Evolutionary conservation across 164 flowering plant species (phyloP).

Genomic region (Piper longum): DNA sequence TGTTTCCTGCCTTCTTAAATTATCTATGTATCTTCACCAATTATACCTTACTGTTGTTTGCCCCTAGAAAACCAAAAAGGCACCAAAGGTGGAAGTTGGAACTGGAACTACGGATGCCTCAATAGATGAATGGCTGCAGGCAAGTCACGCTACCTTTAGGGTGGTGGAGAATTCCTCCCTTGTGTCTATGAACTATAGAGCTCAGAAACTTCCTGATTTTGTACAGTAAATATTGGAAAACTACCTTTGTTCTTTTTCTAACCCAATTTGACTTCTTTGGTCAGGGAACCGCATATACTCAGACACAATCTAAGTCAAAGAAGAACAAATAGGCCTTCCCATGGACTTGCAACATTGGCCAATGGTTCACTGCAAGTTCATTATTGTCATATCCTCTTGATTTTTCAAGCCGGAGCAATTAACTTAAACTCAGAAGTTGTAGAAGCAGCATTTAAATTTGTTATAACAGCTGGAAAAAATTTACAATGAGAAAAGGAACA

Average conservation of each 20-base stretch:
- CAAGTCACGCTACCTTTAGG: constrained; percentile 9
- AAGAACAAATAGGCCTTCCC: constrained; percentile 46
- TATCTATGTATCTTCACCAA: background rate
- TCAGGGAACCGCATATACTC: constrained; percentile 80
- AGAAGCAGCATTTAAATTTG: background rate
- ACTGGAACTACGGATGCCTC: constrained; percentile 62
- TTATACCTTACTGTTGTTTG: background rate
- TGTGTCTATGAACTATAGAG: too few species aligned
- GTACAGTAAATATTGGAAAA: background rate
- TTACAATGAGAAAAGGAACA: background rate
- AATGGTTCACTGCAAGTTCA: background rate
- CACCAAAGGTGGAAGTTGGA: constrained; percentile 89
- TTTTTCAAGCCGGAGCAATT: background rate
- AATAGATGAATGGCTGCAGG: constrained; percentile 93
- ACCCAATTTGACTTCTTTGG: background rate
- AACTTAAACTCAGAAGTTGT: background rate
- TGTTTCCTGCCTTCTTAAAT: background rate
- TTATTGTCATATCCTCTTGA: background rate
- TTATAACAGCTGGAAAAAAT: background rate
- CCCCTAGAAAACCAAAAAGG: constrained; percentile 72
- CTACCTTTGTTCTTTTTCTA: background rate
- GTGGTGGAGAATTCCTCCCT: too few species aligned
- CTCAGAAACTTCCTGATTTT: background rate
- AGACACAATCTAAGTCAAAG: constrained; percentile 51
- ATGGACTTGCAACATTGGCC: background rate